Conservation (phyloP, 1,139 yeast species). For the Saccharomycopsis phalli region DNA sequence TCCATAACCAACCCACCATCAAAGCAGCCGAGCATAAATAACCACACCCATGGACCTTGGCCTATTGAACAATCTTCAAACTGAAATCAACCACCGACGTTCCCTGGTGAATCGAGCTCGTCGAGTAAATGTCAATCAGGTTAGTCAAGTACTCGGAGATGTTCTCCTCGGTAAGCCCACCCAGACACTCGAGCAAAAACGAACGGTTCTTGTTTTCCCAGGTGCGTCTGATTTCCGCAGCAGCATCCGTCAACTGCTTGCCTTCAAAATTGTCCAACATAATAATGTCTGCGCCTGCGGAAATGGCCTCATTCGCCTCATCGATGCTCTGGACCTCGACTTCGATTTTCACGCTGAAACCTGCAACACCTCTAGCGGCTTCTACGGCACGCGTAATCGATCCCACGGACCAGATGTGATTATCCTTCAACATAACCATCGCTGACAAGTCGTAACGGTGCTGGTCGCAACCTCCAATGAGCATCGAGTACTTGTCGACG, state of each 20-base stretch:
- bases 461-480: slow-evolving; percentile 90
- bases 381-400: slow-evolving; percentile 78
- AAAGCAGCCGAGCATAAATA: too few species aligned
- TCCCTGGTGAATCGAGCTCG: slow-evolving; percentile 93
- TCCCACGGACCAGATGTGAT: slow-evolving; percentile 88
- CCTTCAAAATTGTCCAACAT: slow-evolving; percentile 89
- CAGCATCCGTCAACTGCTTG: slow-evolving; percentile 55
- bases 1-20: too few species aligned
- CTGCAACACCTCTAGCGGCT: slow-evolving; percentile 72
- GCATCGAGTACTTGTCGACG: slow-evolving; percentile 87
- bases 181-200: slow-evolving; percentile 81
- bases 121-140: slow-evolving; percentile 83
- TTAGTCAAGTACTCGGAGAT: slow-evolving; percentile 58
- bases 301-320: slow-evolving; percentile 88
- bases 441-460: slow-evolving; percentile 87
- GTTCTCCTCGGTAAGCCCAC: slow-evolving; percentile 73
- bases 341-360: slow-evolving; percentile 84
- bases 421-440: slow-evolving; percentile 95
- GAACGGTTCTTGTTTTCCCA: slow-evolving; percentile 42
- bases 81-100: slow-evolving; percentile 74
- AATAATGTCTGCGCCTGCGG: slow-evolving; percentile 91
- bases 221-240: slow-evolving; percentile 47
- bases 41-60: too few species aligned
- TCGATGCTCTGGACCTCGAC: slow-evolving; percentile 79
- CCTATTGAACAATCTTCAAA: slow-evolving; percentile 46